phyloP scores from a whole-genome alignment of 2,329 filamentous ascomycete genomes.

The Apiospora pterosperma region DNA sequence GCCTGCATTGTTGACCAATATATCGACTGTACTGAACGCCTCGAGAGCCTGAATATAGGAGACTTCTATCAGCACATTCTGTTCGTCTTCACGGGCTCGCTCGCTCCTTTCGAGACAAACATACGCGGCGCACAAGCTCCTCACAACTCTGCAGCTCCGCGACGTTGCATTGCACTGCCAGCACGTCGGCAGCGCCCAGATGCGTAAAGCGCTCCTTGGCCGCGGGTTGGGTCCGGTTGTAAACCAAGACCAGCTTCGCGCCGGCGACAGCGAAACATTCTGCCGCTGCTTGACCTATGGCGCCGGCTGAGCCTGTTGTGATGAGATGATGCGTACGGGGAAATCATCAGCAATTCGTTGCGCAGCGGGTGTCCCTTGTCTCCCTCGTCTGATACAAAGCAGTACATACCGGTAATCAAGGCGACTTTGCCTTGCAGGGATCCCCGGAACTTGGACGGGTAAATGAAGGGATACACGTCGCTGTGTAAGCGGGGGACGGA shows the following conservation, averaged over 20 bases:
- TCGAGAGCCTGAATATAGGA: slow-evolving; percentile 12
- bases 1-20: slow-evolving; percentile 27
- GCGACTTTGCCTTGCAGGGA: slow-evolving; percentile 21
- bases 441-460: slow-evolving; percentile 21
- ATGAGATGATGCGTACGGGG: neutral
- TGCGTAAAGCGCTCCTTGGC: slow-evolving; percentile 14
- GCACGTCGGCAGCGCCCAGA: slow-evolving; percentile 18
- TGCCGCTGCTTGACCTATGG: slow-evolving; percentile 24
- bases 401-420: slow-evolving; percentile 21
- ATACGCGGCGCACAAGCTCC: slow-evolving; percentile 17
- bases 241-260: slow-evolving; percentile 23
- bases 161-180: slow-evolving; percentile 22
- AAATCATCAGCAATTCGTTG: neutral
- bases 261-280: slow-evolving; percentile 28
- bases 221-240: slow-evolving; percentile 24
- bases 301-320: slow-evolving; percentile 22
- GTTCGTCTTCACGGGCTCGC: too few relatives aligned
- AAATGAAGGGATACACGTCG: slow-evolving; percentile 27
- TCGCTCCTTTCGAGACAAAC: neutral
- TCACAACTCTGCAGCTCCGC: slow-evolving; percentile 21
- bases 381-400: neutral
- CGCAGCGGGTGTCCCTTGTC: neutral
- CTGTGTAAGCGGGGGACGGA: slow-evolving; percentile 19
- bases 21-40: slow-evolving; percentile 17
- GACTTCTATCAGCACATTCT: neutral